A percentile compares a stretch with the other conserved stretches of the same genome.
phyloP scores from a whole-genome alignment of 768 basidiomycete species.

The Kwoniella sp. region DNA sequence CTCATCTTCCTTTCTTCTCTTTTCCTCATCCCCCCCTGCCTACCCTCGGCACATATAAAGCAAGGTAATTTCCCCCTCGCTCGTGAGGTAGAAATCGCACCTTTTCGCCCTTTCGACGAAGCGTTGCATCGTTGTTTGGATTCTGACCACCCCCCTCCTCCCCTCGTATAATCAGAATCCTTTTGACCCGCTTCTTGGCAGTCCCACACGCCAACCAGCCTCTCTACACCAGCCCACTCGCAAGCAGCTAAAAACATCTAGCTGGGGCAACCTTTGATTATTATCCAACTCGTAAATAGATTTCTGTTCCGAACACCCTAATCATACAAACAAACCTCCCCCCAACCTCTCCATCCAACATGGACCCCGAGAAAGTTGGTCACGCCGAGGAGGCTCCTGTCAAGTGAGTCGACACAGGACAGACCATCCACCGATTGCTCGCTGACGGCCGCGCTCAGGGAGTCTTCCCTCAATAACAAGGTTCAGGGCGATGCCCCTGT shows the following conservation, averaged over 20 bases:
- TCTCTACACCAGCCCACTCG: slow-evolving; percentile 8
- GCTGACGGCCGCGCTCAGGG: slow-evolving; percentile 22
- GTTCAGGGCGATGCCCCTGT: slow-evolving; percentile 25
- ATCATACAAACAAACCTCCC: slow-evolving; percentile 8
- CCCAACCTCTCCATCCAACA: slow-evolving; percentile 3
- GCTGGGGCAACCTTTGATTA: slow-evolving; percentile 5
- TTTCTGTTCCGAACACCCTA: neutral
- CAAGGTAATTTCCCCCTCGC: neutral
- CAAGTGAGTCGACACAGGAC: no score
- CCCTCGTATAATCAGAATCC: slow-evolving; percentile 14
- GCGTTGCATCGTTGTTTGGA: slow-evolving; percentile 2
- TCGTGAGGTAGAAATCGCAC: neutral
- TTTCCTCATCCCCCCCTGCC: slow-evolving; percentile 1
- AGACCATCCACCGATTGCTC: no score
- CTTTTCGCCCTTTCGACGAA: slow-evolving; percentile 7
- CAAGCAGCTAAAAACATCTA: slow-evolving; percentile 19
- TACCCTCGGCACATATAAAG: slow-evolving; percentile 1
- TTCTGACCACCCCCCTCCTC: slow-evolving; percentile 7
- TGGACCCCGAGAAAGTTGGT: slow-evolving; percentile 38
- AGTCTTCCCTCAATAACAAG: slow-evolving; percentile 26
- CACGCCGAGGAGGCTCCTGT: slow-evolving; percentile 37
- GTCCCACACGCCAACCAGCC: neutral
- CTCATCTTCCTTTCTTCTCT: slow-evolving; percentile 8
- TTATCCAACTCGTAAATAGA: slow-evolving; percentile 9
- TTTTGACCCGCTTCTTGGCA: slow-evolving; percentile 18